These are phyloP conservation scores for Fusarium abutilonis DNA, from an alignment of 2,329 filamentous ascomycete species.

Conservation along the genomic window DNA sequence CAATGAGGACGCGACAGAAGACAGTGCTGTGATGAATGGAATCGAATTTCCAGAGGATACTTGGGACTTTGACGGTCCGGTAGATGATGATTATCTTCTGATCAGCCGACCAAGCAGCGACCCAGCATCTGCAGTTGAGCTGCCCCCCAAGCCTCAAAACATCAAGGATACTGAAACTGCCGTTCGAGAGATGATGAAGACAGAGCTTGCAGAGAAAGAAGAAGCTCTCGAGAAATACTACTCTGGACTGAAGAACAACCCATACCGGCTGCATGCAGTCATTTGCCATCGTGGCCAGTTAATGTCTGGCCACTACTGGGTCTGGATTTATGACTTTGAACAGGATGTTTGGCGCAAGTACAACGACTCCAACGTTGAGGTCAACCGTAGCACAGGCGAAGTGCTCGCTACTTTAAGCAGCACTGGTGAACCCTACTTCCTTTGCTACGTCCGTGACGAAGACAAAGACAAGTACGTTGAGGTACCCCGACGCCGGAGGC, in stretches of 20 bases:
- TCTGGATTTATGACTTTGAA: constrained; percentile 92
- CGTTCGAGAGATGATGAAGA: constrained; percentile 57
- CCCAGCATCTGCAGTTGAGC: not conserved
- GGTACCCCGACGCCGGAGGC: constrained; percentile 54
- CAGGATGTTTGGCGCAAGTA: constrained; percentile 88
- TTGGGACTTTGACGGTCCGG: constrained; percentile 53
- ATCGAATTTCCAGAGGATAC: constrained; percentile 39
- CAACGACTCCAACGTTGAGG: constrained; percentile 85
- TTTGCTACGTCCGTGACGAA: constrained; percentile 81
- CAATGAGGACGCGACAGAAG: not conserved
- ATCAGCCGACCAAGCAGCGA: constrained; percentile 35
- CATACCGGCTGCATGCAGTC: constrained; percentile 88
- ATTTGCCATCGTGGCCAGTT: constrained; percentile 87
- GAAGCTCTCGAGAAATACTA: constrained; percentile 43
- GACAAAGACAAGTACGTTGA: constrained; percentile 65
- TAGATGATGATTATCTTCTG: constrained; percentile 51
- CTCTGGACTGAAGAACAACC: constrained; percentile 68
- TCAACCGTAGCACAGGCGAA: constrained; percentile 70
- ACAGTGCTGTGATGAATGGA: constrained; percentile 6
- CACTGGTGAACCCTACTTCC: constrained; percentile 81
- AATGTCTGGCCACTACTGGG: constrained; percentile 90
- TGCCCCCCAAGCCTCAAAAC: constrained; percentile 19
- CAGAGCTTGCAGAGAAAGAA: constrained; percentile 52
- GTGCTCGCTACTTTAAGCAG: constrained; percentile 75
- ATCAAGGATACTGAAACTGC: constrained; percentile 39